These are phyloP conservation scores for Claviceps pazoutovae DNA, from an alignment of 2,329 filamentous ascomycete species.

Conservation along the genomic window DNA sequence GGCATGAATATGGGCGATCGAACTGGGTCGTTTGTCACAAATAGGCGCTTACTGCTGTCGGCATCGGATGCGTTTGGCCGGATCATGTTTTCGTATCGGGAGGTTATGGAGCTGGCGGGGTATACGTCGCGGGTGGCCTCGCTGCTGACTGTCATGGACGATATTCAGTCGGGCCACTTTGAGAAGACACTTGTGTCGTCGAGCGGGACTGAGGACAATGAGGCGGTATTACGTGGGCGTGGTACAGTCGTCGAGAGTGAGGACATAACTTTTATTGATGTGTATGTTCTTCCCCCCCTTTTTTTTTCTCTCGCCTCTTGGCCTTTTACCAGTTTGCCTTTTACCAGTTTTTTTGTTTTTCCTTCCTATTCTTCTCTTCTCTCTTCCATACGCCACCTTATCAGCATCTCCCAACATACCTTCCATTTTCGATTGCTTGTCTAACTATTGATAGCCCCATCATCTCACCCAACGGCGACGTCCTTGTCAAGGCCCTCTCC, in stretches of 20 bases:
- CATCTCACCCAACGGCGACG: slow-evolving; percentile 90
- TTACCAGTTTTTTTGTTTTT: too few species aligned
- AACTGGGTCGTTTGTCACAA: slow-evolving; percentile 77
- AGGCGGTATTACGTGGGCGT: slow-evolving; percentile 66
- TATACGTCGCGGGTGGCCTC: slow-evolving; percentile 88
- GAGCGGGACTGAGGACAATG: slow-evolving; percentile 67
- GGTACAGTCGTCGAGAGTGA: slow-evolving; percentile 71
- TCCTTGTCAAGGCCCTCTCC: slow-evolving; percentile 71
- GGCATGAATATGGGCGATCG: slow-evolving; percentile 55
- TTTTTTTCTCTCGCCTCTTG: background rate
- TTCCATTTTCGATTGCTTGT: background rate
- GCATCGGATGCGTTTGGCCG: slow-evolving; percentile 92
- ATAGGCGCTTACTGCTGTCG: slow-evolving; percentile 77
- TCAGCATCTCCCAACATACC: too few species aligned
- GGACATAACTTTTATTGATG: slow-evolving; percentile 72
- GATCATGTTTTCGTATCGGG: slow-evolving; percentile 95
- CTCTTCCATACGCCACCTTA: too few species aligned
- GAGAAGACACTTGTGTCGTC: slow-evolving; percentile 95
- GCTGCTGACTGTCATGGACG: slow-evolving; percentile 84
- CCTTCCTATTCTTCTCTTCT: too few species aligned
- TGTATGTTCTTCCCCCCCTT: slow-evolving; percentile 33
- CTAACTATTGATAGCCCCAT: slow-evolving; percentile 47
- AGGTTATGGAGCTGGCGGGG: slow-evolving; percentile 88
- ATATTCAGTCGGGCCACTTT: slow-evolving; percentile 79
- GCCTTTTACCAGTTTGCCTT: background rate